Percentiles rank a stretch among this genome's conserved stretches.
These are phyloP conservation scores for Boletus edulis DNA, from an alignment of 768 basidiomycete species.

Conservation along the genomic window DNA sequence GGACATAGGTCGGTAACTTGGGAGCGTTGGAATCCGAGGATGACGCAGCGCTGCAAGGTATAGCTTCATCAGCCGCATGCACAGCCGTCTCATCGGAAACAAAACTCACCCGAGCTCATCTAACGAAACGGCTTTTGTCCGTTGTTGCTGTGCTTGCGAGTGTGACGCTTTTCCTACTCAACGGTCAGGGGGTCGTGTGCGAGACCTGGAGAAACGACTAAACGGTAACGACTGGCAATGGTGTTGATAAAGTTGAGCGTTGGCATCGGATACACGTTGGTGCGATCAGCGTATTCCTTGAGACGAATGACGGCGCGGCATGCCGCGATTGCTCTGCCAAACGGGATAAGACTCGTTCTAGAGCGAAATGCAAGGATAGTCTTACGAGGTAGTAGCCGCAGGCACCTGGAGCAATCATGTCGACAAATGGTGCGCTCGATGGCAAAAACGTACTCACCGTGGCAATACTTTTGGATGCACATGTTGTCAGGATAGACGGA, in stretches of 20 bases:
- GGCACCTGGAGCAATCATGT: slow-evolving; percentile 44
- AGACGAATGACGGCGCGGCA: slow-evolving; percentile 67
- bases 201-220: not conserved
- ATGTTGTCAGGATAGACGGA: slow-evolving; percentile 2
- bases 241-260: slow-evolving; percentile 23
- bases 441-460: slow-evolving; percentile 13
- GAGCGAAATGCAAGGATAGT: not conserved
- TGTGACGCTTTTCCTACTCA: slow-evolving; percentile 13
- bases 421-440: not conserved
- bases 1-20: slow-evolving; percentile 19
- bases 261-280: slow-evolving; percentile 14
- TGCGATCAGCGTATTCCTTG: slow-evolving; percentile 46
- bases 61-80: not conserved
- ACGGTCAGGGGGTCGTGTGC: not conserved
- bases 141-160: slow-evolving; percentile 8
- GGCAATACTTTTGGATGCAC: slow-evolving; percentile 13
- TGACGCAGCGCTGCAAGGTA: slow-evolving; percentile 10
- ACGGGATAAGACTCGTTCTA: slow-evolving; percentile 3
- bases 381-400: slow-evolving; percentile 63
- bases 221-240: slow-evolving; percentile 20
- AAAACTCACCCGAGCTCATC: slow-evolving; percentile 18
- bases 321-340: slow-evolving; percentile 40
- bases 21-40: slow-evolving; percentile 2
- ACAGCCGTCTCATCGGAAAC: not conserved
- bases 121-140: slow-evolving; percentile 14